Evolutionary conservation across 441 rosid species (phyloP), one percentile per base, ranked within the genome.

Genomic region (Erysimum cheiri): DNA sequence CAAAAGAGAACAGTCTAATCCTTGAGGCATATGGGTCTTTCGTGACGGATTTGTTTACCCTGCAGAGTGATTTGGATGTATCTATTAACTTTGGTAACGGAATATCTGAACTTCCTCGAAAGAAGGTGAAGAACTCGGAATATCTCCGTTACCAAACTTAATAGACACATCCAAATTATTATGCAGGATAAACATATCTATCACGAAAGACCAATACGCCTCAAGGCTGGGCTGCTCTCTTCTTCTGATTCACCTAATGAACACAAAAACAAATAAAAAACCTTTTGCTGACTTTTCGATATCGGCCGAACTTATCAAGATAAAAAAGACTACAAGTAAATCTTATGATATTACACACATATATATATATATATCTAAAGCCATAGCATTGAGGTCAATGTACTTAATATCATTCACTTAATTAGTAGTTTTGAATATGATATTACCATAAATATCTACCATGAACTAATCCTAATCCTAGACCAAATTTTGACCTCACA

Each of bases 81-180:
- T 31, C 33, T 31, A 31, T 31, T 31, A 31, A 31, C 33, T 31
- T 31, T 31, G 33, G 33, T 31, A 31, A 31, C 33, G 6, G 3
- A 31, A 6, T 6, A 31, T 31, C 33, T 31, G 33, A 31, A 31
- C 33, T 31, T 31, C 33, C 6, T 31, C 33, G 33, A 22, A 22
- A 22, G 24, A 22, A 22, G 24, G 24, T 22, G 24, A 22, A 22
- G 24, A 22, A 22, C 24, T 22, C 24, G 1, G 24, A 22, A 22
- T 22, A 22, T 22, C 24, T 22, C n/a, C 57, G 15, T 60, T 44
- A 28, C 60, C 60, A 62, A 85, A 85, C 68, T 83, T 74, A 31
- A 85, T 71, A 47, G 89, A 85, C 15, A 85, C 55, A 67, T 85
- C 89, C 24, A 85, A 73, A 74, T 85, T 85, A 56, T 84, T 85